Percentiles rank a stretch among this genome's conserved stretches.
phyloP scores from a whole-genome alignment of 805 yeast genomes.

The Metschnikowia shivogae region DNA sequence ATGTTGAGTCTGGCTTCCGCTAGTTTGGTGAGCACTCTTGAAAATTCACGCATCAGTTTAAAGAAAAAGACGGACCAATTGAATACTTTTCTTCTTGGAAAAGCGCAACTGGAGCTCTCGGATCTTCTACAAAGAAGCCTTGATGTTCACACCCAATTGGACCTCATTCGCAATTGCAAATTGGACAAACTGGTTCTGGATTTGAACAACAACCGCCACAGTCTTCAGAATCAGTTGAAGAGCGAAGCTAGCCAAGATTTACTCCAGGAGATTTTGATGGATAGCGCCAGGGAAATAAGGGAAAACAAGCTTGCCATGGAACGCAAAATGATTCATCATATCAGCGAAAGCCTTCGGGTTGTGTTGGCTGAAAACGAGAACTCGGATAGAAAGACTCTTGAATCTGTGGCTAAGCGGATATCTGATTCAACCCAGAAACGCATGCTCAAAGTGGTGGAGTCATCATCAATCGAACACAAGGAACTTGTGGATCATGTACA shows the following conservation, averaged over 20 bases:
- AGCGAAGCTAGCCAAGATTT: neutral
- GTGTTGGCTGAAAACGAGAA: slow-evolving; percentile 2
- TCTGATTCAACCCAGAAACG: neutral
- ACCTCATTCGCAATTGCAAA: neutral
- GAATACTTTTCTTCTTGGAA: neutral
- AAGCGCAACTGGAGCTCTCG: neutral
- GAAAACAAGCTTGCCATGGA: neutral
- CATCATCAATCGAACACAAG: neutral
- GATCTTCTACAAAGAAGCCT: neutral
- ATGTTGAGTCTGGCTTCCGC: neutral
- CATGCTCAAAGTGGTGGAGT: neutral
- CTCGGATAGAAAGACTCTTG: neutral
- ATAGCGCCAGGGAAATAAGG: neutral
- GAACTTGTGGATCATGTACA: neutral
- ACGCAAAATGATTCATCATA: neutral
- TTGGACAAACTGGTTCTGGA: neutral
- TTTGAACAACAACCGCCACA: neutral
- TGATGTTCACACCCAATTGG: neutral
- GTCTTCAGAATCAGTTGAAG: neutral
- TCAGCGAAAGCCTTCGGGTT: neutral
- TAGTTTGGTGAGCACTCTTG: neutral
- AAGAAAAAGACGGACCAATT: neutral
- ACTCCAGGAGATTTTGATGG: neutral
- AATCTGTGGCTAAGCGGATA: neutral
- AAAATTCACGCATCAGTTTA: neutral